Percentiles rank a stretch among this genome's conserved stretches.
phyloP scores from a whole-genome alignment of 169 alveolate species.

The Plasmodium fragile region DNA sequence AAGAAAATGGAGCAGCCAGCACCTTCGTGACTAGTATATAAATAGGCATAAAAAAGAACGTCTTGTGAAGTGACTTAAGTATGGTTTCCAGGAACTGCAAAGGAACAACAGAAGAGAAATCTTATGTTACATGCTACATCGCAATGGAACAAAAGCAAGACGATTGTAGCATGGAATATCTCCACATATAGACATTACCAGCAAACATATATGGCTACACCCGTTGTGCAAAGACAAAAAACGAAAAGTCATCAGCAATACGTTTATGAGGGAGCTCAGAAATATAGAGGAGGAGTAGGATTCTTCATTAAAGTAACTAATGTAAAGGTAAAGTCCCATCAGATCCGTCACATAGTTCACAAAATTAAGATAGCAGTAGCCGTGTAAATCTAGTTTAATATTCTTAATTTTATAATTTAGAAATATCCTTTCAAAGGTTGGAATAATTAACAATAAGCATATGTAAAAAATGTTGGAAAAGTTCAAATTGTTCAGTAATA shows the following conservation, averaged over 20 bases:
- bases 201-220: constrained; percentile 27
- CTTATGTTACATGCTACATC: not conserved
- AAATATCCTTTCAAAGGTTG: constrained; percentile 76
- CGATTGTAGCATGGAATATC: not conserved
- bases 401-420: constrained; percentile 75
- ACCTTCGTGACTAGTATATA: constrained; percentile 76
- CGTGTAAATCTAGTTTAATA: constrained; percentile 26
- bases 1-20: not conserved
- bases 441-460: constrained; percentile 69
- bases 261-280: constrained; percentile 33
- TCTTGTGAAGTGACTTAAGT: constrained; percentile 65
- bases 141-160: not conserved
- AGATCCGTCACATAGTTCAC: constrained; percentile 57
- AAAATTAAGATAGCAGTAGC: constrained; percentile 58
- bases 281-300: constrained; percentile 56
- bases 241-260: constrained; percentile 41
- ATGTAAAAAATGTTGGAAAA: constrained; percentile 74
- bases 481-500: constrained; percentile 68
- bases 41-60: constrained; percentile 72
- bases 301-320: constrained; percentile 61
- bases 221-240: constrained; percentile 27
- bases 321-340: constrained; percentile 62
- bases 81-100: constrained; percentile 70
- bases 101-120: constrained; percentile 7
- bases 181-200: constrained; percentile 27